Evolutionary conservation across 2,329 filamentous ascomycete genomes (phyloP).

Genomic region (Cladosporium oxysporum): DNA sequence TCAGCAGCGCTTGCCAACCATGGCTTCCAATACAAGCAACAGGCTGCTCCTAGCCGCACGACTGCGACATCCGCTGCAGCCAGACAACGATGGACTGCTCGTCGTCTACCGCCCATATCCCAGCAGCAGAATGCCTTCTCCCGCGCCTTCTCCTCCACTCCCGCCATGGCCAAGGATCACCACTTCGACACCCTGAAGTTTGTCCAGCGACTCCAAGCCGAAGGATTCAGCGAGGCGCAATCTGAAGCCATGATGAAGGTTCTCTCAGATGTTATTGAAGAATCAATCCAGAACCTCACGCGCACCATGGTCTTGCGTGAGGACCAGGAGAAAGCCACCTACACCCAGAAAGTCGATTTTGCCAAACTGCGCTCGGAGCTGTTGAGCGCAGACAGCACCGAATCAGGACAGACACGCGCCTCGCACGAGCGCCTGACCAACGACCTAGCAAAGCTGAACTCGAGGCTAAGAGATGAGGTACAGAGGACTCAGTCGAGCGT

Average conservation of each 20-base stretch:
- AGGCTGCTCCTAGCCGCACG: constrained; percentile 1
- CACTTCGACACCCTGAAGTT: constrained; percentile 99
- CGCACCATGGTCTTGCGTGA: constrained; percentile 97
- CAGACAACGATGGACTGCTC: constrained; percentile 20
- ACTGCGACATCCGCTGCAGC: constrained; percentile 19
- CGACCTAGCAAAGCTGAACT: constrained; percentile 91
- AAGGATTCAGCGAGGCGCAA: constrained; percentile 95
- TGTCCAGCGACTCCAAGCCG: constrained; percentile 82
- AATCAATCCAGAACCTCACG: constrained; percentile 96
- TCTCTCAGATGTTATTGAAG: constrained; percentile 93
- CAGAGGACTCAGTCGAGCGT: constrained; percentile 91
- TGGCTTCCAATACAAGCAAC: constrained; percentile 18
- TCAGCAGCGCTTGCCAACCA: constrained; percentile 23
- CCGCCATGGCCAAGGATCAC: constrained; percentile 69
- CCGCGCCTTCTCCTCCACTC: constrained; percentile 67
- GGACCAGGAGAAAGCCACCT: constrained; percentile 78
- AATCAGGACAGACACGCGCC: constrained; percentile 82
- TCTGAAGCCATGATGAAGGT: constrained; percentile 98
- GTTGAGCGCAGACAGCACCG: constrained; percentile 85
- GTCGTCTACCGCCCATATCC: constrained; percentile 16
- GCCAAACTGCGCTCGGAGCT: constrained; percentile 95
- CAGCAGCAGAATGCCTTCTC: constrained; percentile 9
- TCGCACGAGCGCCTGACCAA: constrained; percentile 92
- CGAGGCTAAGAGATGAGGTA: constrained; percentile 87
- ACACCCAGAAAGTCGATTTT: constrained; percentile 92